phyloP scores from a whole-genome alignment of 208 protist species.

The Borovskyia barvae region DNA sequence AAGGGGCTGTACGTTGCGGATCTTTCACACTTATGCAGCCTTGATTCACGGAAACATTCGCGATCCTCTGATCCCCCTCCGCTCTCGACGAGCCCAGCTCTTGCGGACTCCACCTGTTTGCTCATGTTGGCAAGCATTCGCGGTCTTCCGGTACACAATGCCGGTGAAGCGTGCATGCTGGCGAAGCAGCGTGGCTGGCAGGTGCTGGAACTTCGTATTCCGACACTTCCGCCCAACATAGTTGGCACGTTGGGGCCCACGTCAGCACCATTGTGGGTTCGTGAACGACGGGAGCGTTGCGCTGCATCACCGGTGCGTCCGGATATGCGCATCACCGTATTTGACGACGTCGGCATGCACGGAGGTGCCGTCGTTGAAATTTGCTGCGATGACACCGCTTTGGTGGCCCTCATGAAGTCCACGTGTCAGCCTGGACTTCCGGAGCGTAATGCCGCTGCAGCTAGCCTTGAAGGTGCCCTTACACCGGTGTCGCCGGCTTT shows the following conservation, averaged over 20 bases:
- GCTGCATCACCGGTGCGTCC: conserved; percentile 1
- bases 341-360: conserved; percentile 31
- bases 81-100: background rate
- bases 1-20: conserved; percentile 18
- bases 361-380: conserved; percentile 25
- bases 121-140: conserved; percentile 16
- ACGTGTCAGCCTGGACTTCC: conserved; percentile 10
- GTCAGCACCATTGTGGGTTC: background rate
- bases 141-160: conserved; percentile 9
- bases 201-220: conserved; percentile 24
- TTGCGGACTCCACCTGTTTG: background rate
- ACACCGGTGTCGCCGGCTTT: too few species aligned
- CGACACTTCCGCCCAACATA: conserved; percentile 14
- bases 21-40: conserved; percentile 5
- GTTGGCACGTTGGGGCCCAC: background rate
- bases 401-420: conserved; percentile 4
- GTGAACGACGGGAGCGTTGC: background rate
- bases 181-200: conserved; percentile 20
- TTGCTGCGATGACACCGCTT: conserved; percentile 5
- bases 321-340: conserved; percentile 23
- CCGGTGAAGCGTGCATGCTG: conserved; percentile 2
- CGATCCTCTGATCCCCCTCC: background rate
- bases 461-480: too few species aligned
- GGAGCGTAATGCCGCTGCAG: background rate
- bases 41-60: conserved; percentile 10